phyloP scores from a whole-genome alignment of 441 rosid genomes.

The Adansonia grandidieri region DNA sequence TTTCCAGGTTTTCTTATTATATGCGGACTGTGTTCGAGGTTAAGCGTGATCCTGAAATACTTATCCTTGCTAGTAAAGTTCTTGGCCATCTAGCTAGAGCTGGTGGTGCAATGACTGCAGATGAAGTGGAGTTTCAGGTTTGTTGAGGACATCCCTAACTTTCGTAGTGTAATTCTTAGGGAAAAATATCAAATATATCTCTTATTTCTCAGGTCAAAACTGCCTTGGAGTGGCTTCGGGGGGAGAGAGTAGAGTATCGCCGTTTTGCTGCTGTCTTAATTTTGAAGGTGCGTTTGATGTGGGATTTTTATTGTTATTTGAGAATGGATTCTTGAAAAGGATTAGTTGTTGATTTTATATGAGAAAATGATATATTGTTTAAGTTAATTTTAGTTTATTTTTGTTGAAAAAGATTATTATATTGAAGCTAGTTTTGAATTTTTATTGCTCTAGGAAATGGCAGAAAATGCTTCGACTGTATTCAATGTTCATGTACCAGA shows the following conservation, averaged over 20 bases:
- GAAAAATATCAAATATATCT: slow-evolving; percentile 22
- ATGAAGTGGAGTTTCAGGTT: slow-evolving; percentile 98
- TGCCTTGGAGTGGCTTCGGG: slow-evolving; percentile 92
- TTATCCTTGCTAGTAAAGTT: slow-evolving; percentile 93
- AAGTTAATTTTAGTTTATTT: slow-evolving; percentile 16
- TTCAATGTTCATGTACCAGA: slow-evolving; percentile 97
- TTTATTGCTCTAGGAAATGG: slow-evolving; percentile 79
- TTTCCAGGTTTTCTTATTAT: slow-evolving; percentile 78
- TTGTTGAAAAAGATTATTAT: background rate
- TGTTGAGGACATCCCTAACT: slow-evolving; percentile 27
- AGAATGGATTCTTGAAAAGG: background rate
- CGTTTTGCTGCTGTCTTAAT: slow-evolving; percentile 94
- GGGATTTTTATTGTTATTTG: slow-evolving; percentile 11
- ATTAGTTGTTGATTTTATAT: background rate
- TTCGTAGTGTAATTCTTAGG: slow-evolving; percentile 20
- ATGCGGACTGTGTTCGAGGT: slow-evolving; percentile 78
- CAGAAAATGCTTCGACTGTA: slow-evolving; percentile 99
- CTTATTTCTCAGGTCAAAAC: slow-evolving; percentile 65
- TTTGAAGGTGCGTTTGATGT: slow-evolving; percentile 66
- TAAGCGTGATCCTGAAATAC: slow-evolving; percentile 83
- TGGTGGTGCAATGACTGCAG: slow-evolving; percentile 99
- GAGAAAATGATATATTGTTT: background rate
- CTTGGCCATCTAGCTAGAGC: slow-evolving; percentile 98
- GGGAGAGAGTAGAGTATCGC: slow-evolving; percentile 86
- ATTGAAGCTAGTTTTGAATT: slow-evolving; percentile 26